Percentiles rank a stretch among this genome's conserved stretches.
These are phyloP conservation scores for Pichia ethanolica DNA, from an alignment of 805 yeast genomes.

Conservation along the genomic window DNA sequence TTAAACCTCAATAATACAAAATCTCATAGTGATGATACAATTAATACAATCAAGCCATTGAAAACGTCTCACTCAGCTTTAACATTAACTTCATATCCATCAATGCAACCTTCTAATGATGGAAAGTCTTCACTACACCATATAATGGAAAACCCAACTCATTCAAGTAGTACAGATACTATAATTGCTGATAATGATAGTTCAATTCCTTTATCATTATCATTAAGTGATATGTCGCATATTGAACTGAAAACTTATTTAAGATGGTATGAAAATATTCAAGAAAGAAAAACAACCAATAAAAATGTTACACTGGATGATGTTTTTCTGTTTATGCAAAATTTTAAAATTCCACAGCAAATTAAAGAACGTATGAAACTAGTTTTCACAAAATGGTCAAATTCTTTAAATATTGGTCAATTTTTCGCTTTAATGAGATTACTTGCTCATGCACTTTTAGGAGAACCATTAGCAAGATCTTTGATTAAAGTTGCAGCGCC, in stretches of 20 bases:
- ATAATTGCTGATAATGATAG: slow-evolving; percentile 28
- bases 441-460: slow-evolving; percentile 56
- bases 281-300: slow-evolving; percentile 54
- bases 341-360: slow-evolving; percentile 56
- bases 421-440: slow-evolving; percentile 83
- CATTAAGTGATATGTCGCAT: slow-evolving; percentile 58
- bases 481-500: slow-evolving; percentile 51
- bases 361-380: slow-evolving; percentile 44
- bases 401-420: slow-evolving; percentile 75
- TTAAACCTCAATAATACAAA: neutral
- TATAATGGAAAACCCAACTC: slow-evolving; percentile 1
- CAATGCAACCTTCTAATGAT: neutral
- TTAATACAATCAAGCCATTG: slow-evolving; percentile 1
- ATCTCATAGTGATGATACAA: slow-evolving; percentile 11
- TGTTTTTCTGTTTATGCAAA: slow-evolving; percentile 68
- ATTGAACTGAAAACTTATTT: slow-evolving; percentile 81
- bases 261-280: slow-evolving; percentile 87
- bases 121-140: neutral
- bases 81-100: neutral
- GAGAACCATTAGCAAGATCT: slow-evolving; percentile 44
- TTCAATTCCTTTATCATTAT: slow-evolving; percentile 54
- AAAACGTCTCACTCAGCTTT: too few species aligned
- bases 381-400: slow-evolving; percentile 46
- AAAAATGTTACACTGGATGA: slow-evolving; percentile 64
- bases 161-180: slow-evolving; percentile 24